Percentiles rank a stretch among this genome's conserved stretches.
Conservation (phyloP, 768 basidiomycete genomes). For the Tricholoma sp. region DNA sequence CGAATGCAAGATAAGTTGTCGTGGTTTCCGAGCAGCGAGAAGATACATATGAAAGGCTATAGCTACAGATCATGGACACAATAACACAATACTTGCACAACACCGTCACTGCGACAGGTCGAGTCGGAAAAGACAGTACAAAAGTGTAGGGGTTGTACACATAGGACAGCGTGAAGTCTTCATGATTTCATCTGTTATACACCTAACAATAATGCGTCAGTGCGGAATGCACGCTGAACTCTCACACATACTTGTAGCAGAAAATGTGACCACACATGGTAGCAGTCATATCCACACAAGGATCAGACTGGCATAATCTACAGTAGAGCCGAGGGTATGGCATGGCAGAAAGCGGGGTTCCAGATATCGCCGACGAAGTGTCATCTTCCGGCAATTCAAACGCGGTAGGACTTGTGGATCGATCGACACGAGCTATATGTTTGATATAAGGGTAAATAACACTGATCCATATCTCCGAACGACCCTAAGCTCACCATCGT, state of each 20-base stretch:
- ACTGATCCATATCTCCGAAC: not conserved
- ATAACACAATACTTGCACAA: not conserved
- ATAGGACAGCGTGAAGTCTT: conserved; percentile 45
- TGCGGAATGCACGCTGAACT: not conserved
- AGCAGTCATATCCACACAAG: conserved; percentile 48
- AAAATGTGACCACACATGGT: conserved; percentile 64
- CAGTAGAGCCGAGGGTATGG: conserved; percentile 34
- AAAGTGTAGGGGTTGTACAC: conserved; percentile 42
- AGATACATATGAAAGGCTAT: not conserved
- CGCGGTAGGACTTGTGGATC: not conserved
- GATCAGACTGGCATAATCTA: conserved; percentile 42
- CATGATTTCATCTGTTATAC: conserved; percentile 47
- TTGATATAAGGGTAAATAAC: not conserved
- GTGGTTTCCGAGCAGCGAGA: not conserved
- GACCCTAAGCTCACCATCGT: not conserved
- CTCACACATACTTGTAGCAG: conserved; percentile 41
- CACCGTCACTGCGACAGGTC: conserved; percentile 24
- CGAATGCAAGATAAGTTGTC: too few relatives aligned
- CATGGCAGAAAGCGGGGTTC: not conserved
- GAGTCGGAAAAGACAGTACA: conserved; percentile 55
- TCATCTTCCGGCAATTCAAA: not conserved
- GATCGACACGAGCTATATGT: not conserved
- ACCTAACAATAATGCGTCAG: conserved; percentile 28
- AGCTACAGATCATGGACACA: not conserved
- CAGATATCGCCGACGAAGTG: not conserved